phyloP scores from a whole-genome alignment of 2,329 filamentous ascomycete species.

The Botryotinia narcissicola region DNA sequence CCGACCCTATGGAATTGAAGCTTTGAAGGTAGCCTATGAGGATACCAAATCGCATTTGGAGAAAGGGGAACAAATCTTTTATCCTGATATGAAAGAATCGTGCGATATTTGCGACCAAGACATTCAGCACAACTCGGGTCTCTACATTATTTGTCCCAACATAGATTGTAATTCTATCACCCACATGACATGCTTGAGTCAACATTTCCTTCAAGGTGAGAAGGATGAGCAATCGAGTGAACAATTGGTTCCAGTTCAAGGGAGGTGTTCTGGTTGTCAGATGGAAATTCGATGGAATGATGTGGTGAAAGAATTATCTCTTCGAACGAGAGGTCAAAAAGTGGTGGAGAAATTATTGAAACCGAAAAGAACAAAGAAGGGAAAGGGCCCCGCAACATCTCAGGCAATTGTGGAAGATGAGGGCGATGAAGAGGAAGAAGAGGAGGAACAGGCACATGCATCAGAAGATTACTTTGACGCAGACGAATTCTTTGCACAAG shows the following conservation, averaged over 20 bases:
- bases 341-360: constrained; percentile 69
- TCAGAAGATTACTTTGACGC: neutral
- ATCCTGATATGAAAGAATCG: constrained; percentile 54
- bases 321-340: constrained; percentile 68
- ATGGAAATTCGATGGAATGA: constrained; percentile 65
- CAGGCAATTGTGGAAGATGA: constrained; percentile 22
- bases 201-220: constrained; percentile 46
- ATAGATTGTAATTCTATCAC: constrained; percentile 54
- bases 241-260: constrained; percentile 62
- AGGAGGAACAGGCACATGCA: constrained; percentile 9
- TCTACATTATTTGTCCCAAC: constrained; percentile 58
- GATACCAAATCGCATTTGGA: constrained; percentile 53
- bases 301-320: constrained; percentile 78
- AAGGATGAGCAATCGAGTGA: constrained; percentile 29
- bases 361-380: constrained; percentile 32
- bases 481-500: neutral
- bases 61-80: constrained; percentile 54
- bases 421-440: constrained; percentile 21
- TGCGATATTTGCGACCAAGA: constrained; percentile 53
- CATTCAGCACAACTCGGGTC: constrained; percentile 48
- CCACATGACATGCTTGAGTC: constrained; percentile 59
- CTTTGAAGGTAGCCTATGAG: constrained; percentile 54
- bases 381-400: constrained; percentile 22
- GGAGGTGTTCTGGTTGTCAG: constrained; percentile 69
- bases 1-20: constrained; percentile 47